Evolutionary conservation across 2,329 filamentous ascomycete genomes (phyloP).

Genomic region (Aspergillus arachidicola): DNA sequence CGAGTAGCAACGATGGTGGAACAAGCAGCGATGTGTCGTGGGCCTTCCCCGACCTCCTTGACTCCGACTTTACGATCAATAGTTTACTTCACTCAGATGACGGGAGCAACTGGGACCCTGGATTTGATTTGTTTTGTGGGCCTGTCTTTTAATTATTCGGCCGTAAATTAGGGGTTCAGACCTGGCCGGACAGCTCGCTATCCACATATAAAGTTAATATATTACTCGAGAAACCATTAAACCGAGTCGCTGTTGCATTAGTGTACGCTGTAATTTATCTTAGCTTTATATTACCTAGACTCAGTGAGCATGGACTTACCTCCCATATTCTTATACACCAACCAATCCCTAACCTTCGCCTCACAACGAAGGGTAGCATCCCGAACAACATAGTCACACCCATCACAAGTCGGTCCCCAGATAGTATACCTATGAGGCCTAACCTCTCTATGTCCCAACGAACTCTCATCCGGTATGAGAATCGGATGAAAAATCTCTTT

Average conservation of each 20-base stretch:
- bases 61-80: neutral
- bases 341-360: constrained; percentile 28
- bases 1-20: neutral
- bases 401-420: constrained; percentile 33
- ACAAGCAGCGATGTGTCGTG: neutral
- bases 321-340: constrained; percentile 31
- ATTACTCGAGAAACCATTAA: constrained; percentile 26
- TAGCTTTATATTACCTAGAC: neutral
- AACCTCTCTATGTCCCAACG: no score
- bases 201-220: constrained; percentile 25
- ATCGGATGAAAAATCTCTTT: no score
- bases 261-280: constrained; percentile 18
- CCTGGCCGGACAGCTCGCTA: constrained; percentile 20
- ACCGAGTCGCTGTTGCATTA: constrained; percentile 22
- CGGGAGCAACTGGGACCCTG: neutral
- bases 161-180: neutral
- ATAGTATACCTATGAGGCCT: constrained; percentile 3
- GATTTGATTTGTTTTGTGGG: neutral
- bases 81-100: neutral
- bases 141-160: neutral
- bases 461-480: no score
- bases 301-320: constrained; percentile 16
- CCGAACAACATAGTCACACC: constrained; percentile 25
- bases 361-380: constrained; percentile 18
- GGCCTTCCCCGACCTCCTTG: neutral